Percentiles rank a stretch among this genome's conserved stretches.
Conservation (phyloP, 441 rosid species). For the Corymbia calophylla region DNA sequence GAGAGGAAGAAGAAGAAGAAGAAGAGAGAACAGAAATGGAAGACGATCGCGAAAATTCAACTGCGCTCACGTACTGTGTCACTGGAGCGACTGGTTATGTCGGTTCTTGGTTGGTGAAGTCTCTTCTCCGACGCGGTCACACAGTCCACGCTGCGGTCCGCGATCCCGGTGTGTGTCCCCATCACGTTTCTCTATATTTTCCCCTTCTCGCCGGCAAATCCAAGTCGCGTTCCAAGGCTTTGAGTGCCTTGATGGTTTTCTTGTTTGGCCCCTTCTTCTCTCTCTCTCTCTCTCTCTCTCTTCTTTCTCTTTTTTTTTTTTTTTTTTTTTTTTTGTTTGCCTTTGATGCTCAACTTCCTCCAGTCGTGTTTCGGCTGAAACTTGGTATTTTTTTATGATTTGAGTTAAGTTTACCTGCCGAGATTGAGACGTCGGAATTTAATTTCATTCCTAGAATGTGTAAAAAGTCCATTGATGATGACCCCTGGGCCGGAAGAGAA, state of each 20-base stretch:
- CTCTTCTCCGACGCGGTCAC: slow-evolving; percentile 54
- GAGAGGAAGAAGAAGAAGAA: slow-evolving; percentile 1
- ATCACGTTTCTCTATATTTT: not conserved
- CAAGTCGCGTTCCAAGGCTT: not conserved
- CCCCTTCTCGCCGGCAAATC: not conserved
- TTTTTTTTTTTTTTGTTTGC: no score
- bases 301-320: no score
- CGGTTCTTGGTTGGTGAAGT: slow-evolving; percentile 74
- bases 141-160: slow-evolving; percentile 71
- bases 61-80: slow-evolving; percentile 48
- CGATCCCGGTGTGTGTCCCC: slow-evolving; percentile 30
- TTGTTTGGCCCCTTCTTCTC: not conserved
- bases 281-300: no score
- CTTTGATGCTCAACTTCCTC: not conserved
- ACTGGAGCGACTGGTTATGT: slow-evolving; percentile 78
- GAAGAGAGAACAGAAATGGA: not conserved
- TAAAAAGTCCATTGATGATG: not conserved
- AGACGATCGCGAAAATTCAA: not conserved
- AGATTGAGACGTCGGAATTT: not conserved
- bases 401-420: not conserved
- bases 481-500: not conserved
- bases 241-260: not conserved
- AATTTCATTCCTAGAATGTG: not conserved
- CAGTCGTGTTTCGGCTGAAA: not conserved
- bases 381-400: not conserved